Evolutionary conservation across 192 early-diverging fungal genomes (phyloP).

Genomic region (Rhizophagus prolifer): DNA sequence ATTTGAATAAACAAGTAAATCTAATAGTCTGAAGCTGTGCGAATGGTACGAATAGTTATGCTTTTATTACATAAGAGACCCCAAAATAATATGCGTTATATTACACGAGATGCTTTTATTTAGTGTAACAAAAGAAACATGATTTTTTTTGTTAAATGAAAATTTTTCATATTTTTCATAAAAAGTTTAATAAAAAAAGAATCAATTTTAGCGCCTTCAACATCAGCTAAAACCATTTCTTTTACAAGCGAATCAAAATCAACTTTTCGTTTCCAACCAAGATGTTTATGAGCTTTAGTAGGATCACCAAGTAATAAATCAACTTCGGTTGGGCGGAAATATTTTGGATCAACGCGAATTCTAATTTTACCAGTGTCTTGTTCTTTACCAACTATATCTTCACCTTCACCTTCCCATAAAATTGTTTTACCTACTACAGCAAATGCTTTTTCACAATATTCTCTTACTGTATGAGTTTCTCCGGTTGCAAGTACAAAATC

Average conservation of each 20-base stretch:
- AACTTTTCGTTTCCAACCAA: conserved; percentile 71
- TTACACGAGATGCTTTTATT: too few relatives aligned
- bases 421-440: conserved; percentile 58
- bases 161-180: too few relatives aligned
- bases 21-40: too few relatives aligned
- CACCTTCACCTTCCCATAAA: conserved; percentile 65
- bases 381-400: conserved; percentile 61
- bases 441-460: conserved; percentile 78
- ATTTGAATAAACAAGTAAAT: too few relatives aligned
- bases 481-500: conserved; percentile 79
- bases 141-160: too few relatives aligned
- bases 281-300: conserved; percentile 61
- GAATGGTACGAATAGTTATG: too few relatives aligned
- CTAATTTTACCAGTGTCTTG: conserved; percentile 51
- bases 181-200: neutral
- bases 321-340: conserved; percentile 81
- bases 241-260: conserved; percentile 65
- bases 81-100: too few relatives aligned
- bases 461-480: conserved; percentile 77
- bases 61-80: too few relatives aligned
- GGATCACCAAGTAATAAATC: conserved; percentile 74
- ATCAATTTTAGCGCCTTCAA: conserved; percentile 39
- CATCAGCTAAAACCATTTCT: conserved; percentile 67
- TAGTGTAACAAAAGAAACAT: too few relatives aligned
- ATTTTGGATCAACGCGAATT: conserved; percentile 67